Evolutionary conservation across 176 grass and related monocot genomes (phyloP).

Genomic region (Microstegium vimineum): DNA sequence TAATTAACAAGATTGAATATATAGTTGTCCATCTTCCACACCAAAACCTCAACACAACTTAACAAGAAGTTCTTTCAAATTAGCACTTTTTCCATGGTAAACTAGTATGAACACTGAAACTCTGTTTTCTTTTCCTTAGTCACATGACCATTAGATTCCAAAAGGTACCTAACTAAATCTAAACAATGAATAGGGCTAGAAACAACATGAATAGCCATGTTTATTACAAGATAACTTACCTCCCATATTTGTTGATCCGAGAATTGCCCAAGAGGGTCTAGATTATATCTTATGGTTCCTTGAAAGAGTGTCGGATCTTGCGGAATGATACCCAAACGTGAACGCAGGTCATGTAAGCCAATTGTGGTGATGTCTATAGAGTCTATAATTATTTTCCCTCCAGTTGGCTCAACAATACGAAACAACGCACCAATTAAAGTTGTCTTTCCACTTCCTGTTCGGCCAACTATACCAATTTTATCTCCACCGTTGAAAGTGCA

Average conservation of each 20-base stretch:
- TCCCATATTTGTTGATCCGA: slow-evolving; percentile 83
- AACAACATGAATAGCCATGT: neutral
- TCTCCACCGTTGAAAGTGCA: slow-evolving; percentile 78
- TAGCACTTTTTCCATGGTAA: slow-evolving; percentile 1
- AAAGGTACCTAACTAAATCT: neutral
- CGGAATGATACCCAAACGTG: slow-evolving; percentile 88
- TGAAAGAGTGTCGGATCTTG: slow-evolving; percentile 94
- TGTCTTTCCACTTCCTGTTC: slow-evolving; percentile 93
- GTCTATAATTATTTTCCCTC: slow-evolving; percentile 77
- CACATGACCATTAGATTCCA: neutral
- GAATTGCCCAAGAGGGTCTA: slow-evolving; percentile 66
- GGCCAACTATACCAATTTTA: slow-evolving; percentile 91
- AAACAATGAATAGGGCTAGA: neutral
- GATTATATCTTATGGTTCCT: slow-evolving; percentile 82
- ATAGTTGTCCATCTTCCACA: too few relatives aligned
- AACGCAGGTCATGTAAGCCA: slow-evolving; percentile 86
- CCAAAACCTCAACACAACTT: too few relatives aligned
- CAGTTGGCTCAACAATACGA: slow-evolving; percentile 88
- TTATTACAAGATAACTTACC: slow-evolving; percentile 35
- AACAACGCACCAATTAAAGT: slow-evolving; percentile 87
- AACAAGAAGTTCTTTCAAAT: neutral
- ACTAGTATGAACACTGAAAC: neutral
- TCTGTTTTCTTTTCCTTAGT: neutral
- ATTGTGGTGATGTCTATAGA: slow-evolving; percentile 55
- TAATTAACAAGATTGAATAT: too few relatives aligned